Conservation (phyloP, 1,284 basidiomycete genomes). For the Cryptococcus floricola region DNA sequence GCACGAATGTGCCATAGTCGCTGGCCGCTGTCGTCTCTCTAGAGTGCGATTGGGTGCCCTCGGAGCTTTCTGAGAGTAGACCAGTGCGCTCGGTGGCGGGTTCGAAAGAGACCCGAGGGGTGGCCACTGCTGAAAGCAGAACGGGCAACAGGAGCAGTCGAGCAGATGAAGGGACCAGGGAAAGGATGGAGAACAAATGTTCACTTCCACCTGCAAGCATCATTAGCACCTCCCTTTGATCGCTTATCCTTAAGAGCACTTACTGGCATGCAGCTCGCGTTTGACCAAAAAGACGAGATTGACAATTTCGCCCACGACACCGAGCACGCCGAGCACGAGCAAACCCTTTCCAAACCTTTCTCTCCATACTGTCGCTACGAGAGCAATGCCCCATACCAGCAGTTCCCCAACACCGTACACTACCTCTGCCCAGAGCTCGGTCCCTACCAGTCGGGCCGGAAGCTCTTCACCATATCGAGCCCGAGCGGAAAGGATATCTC, state of each 20-base stretch:
- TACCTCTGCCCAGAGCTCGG: slow-evolving; percentile 18
- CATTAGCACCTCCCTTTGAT: background rate
- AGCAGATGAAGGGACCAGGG: slow-evolving; percentile 31
- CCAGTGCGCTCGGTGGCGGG: slow-evolving; percentile 34
- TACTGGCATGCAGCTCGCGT: slow-evolving; percentile 27
- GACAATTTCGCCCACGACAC: slow-evolving; percentile 32
- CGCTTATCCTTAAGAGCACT: slow-evolving; percentile 11
- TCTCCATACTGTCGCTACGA: slow-evolving; percentile 33
- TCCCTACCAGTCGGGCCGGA: slow-evolving; percentile 4
- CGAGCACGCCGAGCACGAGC: slow-evolving; percentile 27
- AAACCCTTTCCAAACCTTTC: slow-evolving; percentile 31
- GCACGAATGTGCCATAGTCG: slow-evolving; percentile 32
- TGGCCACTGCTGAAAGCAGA: slow-evolving; percentile 28
- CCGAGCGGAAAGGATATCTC: slow-evolving; percentile 21
- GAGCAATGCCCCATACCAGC: slow-evolving; percentile 28
- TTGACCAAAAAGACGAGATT: slow-evolving; percentile 36
- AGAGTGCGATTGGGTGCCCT: too few species aligned
- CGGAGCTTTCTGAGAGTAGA: slow-evolving; percentile 17
- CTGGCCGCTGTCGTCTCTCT: slow-evolving; percentile 4
- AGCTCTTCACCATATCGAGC: slow-evolving; percentile 9
- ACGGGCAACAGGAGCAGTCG: slow-evolving; percentile 36
- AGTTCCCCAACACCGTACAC: slow-evolving; percentile 35
- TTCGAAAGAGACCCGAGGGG: slow-evolving; percentile 34
- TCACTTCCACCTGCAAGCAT: slow-evolving; percentile 14
- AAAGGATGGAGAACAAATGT: slow-evolving; percentile 32